Percentiles rank a stretch among this genome's conserved stretches.
Evolutionary conservation across 495 filamentous ascomycete genomes (phyloP).

Genomic region (Trichoderma reesei): DNA sequence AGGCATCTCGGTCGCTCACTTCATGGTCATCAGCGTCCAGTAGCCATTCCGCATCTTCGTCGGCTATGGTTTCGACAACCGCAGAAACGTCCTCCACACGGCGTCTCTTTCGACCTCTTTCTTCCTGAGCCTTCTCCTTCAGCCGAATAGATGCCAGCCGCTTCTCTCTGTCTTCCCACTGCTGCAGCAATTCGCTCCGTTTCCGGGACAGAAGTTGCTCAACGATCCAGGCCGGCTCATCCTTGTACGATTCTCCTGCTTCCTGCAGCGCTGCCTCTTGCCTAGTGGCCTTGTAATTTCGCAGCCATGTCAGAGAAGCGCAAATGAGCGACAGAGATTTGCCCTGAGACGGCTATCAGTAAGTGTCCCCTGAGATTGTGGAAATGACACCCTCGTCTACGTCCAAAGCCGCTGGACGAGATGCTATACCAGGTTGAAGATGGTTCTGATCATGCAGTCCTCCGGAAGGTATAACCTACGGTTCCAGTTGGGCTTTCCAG

Average conservation of each 20-base stretch:
- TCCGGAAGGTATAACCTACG: slow-evolving; percentile 27
- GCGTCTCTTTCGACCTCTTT: slow-evolving; percentile 29
- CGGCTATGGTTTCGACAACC: slow-evolving; percentile 24
- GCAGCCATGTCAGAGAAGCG: slow-evolving; percentile 84
- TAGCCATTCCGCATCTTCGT: slow-evolving; percentile 63
- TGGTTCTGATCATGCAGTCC: not conserved
- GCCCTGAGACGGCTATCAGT: slow-evolving; percentile 43
- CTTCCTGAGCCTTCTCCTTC: slow-evolving; percentile 55
- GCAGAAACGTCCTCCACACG: slow-evolving; percentile 22
- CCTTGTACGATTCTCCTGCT: slow-evolving; percentile 39
- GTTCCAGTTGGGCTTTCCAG: slow-evolving; percentile 88
- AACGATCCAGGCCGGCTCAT: slow-evolving; percentile 85
- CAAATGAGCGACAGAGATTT: slow-evolving; percentile 97
- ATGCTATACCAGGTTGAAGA: not conserved
- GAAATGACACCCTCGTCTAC: not conserved
- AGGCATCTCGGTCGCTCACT: slow-evolving; percentile 24
- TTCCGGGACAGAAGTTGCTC: slow-evolving; percentile 61
- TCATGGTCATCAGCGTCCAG: slow-evolving; percentile 74
- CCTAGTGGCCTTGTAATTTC: slow-evolving; percentile 62
- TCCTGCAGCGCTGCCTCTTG: slow-evolving; percentile 43
- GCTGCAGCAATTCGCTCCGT: slow-evolving; percentile 51
- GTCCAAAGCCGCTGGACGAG: not conserved
- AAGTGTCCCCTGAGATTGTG: not conserved
- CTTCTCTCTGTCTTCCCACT: slow-evolving; percentile 61
- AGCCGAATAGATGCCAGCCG: slow-evolving; percentile 57